Base-by-base conservation (phyloP, 2,329 filamentous ascomycete genomes). In the Paecilomyces sp. region DNA sequence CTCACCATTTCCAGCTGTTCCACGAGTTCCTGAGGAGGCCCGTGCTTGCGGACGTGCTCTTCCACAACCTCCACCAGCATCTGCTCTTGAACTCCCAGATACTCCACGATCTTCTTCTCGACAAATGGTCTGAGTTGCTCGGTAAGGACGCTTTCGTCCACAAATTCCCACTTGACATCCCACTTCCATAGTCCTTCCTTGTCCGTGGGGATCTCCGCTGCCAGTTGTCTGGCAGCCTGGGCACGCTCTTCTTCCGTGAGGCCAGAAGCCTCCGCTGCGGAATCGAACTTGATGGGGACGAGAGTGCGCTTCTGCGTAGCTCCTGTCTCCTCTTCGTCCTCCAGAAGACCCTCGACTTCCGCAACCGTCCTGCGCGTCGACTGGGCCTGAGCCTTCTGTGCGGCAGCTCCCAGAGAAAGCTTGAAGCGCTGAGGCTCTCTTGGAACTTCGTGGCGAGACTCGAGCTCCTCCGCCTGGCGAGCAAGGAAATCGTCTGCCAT, bases 61-160 rank as follows among this genome's bases (percentile, higher is more conserved):
- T 97, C 88, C 47, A 97, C 91, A 52, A 94, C 88, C 71, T 96
- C 92, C 33, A 99, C 92, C 55, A 99, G 80, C 78, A 97, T 88
- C 77, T 97, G 91, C 74, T 99, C 94, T 76, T 97, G 92, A 60
- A 99, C 90, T 61, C 95, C 95, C 55, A 99, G 83, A 68, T 94
- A 95, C 76, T 99, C 94, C 62, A 99, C 88, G 66, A 97, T 91
- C 83, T 97, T 99, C 84, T 96, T 96, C 80, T 96, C 92, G 59
- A 97, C 91, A 77, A 97, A 99, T 31, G 93, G 92, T 69, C 90
- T 86, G 66, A 99, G 85, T 72, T 97, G 92, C 64, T 95, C 90
- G 62, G 86, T 84, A 61, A 97, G 85, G 51, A 94, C 83, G 15
- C 83, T 81, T 62, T 94, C 88, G 71, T 95, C 90, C 72, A 99